Evolutionary conservation across 2,329 filamentous ascomycete genomes (phyloP), one percentile per base, ranked within the genome.

Genomic region (Mollisiaceae sp.): DNA sequence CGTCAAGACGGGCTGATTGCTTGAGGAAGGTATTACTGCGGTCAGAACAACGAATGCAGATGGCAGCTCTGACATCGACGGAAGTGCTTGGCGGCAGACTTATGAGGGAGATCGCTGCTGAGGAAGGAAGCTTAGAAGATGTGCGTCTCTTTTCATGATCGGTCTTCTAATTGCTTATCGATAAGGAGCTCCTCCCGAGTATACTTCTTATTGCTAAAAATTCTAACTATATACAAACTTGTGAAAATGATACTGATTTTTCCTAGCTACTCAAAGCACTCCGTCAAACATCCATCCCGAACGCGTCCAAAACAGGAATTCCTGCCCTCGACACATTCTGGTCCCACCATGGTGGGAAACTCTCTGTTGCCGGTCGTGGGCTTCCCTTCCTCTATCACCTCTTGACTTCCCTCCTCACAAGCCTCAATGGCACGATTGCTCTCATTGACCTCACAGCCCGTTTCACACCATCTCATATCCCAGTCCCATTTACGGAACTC

Each of bases 341-440:
- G 39, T 72, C 75, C 8, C 78, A 76, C 1, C 82, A 86, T 74
- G 78, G 79, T 11, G 85, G 83, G 0, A 81, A 82, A 60, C 73
- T 89, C 15, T 79, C 82, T 15, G 75, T 89, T 60, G 80, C 80
- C 18, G 86, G 86, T 1, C 82, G 84, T 12, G 77, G 82, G 65
- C 77, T 86, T 14, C 82, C 85, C 0, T 78, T 90, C 9, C 72
- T 89, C 41, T 87, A 89, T 77, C 78, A 81, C 61, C 75, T 90
- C 3, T 74, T 86, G 27, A 83, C 83, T 4, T 79, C 78, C 1
- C 78, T 88, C 43, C 76, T 88, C n/a, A 76, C 80, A 0, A 68
- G 79, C 4, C 83, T 82, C 59, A 69, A 72, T 38, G 66, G 69
- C 2, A 74, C 73, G 4, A 73, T 89, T 8, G 77, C 85, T 0